These are phyloP conservation scores for Sphagnum magellanicum DNA, from an alignment of 228 moss, liverwort and hornwort genomes.

Conservation along the genomic window DNA sequence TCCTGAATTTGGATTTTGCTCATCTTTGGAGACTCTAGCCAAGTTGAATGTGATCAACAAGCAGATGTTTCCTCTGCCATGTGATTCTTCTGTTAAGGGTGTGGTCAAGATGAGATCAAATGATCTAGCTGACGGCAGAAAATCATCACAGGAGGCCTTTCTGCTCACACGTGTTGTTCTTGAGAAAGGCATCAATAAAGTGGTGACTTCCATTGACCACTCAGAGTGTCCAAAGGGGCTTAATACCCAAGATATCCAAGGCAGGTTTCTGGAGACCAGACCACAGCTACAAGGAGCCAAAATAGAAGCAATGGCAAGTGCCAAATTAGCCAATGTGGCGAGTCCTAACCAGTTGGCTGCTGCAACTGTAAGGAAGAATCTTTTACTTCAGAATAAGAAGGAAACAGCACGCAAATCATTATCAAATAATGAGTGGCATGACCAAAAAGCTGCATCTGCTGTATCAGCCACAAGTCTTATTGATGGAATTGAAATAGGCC, in stretches of 20 bases:
- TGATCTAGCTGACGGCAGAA: not conserved
- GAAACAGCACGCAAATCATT: not conserved
- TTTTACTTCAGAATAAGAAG: constrained; percentile 10
- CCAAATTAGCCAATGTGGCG: not conserved
- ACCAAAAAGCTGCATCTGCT: not conserved
- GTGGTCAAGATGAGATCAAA: not conserved
- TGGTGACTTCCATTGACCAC: not conserved
- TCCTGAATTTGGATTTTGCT: constrained; percentile 41
- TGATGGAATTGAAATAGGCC: not conserved
- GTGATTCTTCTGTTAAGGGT: not conserved
- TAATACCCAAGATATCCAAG: constrained; percentile 4
- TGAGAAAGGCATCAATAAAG: constrained; percentile 5
- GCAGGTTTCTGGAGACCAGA: constrained; percentile 8
- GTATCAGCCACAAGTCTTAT: not conserved
- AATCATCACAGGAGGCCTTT: constrained; percentile 5
- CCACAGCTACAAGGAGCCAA: constrained; percentile 8
- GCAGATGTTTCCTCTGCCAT: constrained; percentile 42
- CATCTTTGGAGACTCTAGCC: constrained; percentile 34
- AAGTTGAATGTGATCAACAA: constrained; percentile 34
- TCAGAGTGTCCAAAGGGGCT: constrained; percentile 11
- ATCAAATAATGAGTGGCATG: not conserved
- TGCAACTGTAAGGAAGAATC: constrained; percentile 16
- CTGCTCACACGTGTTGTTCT: constrained; percentile 15
- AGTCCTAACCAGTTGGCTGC: constrained; percentile 21
- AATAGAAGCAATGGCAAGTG: not conserved